Evolutionary conservation across 2,329 filamentous ascomycete species (phyloP).

Genomic region (Amesomyces nigricolor): DNA sequence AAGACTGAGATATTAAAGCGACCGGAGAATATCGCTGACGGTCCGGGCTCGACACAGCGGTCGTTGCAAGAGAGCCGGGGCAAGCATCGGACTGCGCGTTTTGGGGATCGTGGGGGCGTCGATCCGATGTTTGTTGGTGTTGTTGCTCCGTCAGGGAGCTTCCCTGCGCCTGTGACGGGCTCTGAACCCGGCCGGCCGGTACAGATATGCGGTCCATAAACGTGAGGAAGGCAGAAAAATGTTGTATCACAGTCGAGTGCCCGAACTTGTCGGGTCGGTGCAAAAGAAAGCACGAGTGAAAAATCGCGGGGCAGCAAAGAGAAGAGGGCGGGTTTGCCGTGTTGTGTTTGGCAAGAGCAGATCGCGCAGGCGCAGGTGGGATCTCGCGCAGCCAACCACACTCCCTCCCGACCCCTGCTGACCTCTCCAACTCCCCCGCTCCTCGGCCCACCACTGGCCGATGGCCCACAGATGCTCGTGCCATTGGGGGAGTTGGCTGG

Average conservation of each 20-base stretch:
- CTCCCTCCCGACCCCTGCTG: not conserved
- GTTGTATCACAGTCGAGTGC: not conserved
- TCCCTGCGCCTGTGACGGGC: not conserved
- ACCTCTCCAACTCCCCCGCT: constrained; percentile 6
- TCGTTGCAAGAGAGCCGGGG: constrained; percentile 1
- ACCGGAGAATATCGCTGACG: not conserved
- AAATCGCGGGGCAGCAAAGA: constrained; percentile 7
- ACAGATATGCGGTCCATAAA: not conserved
- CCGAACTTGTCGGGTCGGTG: not conserved
- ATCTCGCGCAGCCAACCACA: constrained; percentile 10
- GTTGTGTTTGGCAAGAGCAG: not conserved
- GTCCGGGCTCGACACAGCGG: not conserved
- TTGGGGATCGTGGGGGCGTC: not conserved
- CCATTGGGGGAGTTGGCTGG: not conserved
- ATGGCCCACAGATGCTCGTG: not conserved
- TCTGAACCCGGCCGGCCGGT: constrained; percentile 7
- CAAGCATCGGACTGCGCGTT: not conserved
- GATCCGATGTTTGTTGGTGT: not conserved
- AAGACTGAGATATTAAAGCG: not conserved
- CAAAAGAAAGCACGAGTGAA: not conserved
- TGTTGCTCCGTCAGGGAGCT: not conserved
- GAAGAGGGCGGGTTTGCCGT: constrained; percentile 1
- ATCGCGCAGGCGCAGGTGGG: not conserved
- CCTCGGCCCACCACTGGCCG: not conserved
- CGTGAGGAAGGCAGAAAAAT: not conserved